Percentiles rank a stretch among this genome's conserved stretches.
Conservation (phyloP, 2,329 filamentous ascomycete genomes). For the Aspergillus thermomutatus region DNA sequence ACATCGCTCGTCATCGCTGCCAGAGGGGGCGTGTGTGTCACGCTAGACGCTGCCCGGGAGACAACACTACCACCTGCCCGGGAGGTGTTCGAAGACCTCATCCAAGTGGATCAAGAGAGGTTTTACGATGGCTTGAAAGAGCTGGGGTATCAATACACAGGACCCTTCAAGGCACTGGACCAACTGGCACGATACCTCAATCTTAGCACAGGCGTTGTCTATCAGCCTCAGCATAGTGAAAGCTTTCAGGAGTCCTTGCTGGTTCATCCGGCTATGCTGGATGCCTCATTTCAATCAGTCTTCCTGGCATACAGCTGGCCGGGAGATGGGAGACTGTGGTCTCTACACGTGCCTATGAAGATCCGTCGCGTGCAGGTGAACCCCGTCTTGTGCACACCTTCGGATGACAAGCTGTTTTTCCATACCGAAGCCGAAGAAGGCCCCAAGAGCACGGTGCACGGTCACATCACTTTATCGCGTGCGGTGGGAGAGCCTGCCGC, state of each 20-base stretch:
- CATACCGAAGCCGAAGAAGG: neutral
- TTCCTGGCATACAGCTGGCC: conserved; percentile 18
- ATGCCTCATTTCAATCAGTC: conserved; percentile 26
- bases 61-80: neutral
- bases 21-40: neutral
- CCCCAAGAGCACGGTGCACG: neutral
- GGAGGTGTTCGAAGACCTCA: conserved; percentile 1
- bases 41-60: neutral
- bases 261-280: conserved; percentile 15
- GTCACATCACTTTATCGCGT: neutral
- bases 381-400: neutral
- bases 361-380: neutral
- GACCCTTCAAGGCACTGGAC: neutral
- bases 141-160: conserved; percentile 1
- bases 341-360: conserved; percentile 2
- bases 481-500: neutral
- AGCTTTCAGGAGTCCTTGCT: neutral
- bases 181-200: conserved; percentile 2
- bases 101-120: conserved; percentile 3
- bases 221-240: neutral
- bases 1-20: neutral
- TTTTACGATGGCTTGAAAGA: conserved; percentile 1
- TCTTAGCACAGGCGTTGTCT: neutral
- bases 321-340: conserved; percentile 8
- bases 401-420: neutral